Evolutionary conservation across 306 rosid species (phyloP).

Genomic region (Malus sylvestris): DNA sequence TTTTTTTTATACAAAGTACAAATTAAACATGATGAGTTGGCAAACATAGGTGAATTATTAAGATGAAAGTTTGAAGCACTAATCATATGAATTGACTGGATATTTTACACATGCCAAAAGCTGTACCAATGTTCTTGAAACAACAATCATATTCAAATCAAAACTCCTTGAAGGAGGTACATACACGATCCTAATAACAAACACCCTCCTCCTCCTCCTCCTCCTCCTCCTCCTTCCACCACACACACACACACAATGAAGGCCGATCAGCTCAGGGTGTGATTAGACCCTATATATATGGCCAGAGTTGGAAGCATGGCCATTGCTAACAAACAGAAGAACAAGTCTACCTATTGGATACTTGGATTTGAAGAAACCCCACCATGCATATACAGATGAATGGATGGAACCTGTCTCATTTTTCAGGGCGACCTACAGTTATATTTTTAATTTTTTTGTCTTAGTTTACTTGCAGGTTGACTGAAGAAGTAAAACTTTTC

Average conservation of each 20-base stretch:
- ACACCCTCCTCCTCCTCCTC: not conserved
- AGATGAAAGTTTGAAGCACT: slow-evolving; percentile 16
- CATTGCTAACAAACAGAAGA: slow-evolving; percentile 3
- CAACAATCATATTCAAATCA: slow-evolving; percentile 21
- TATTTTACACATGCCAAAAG: slow-evolving; percentile 29
- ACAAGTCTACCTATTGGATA: slow-evolving; percentile 31
- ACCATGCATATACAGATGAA: slow-evolving; percentile 14
- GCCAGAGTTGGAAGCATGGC: not conserved
- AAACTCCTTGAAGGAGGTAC: slow-evolving; percentile 11
- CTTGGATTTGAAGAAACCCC: slow-evolving; percentile 46
- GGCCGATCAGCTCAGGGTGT: not conserved
- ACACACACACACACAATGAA: not conserved
- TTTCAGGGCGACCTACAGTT: not conserved
- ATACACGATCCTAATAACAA: not conserved
- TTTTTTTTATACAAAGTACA: not conserved
- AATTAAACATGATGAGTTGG: not conserved
- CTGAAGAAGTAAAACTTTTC: slow-evolving; percentile 23
- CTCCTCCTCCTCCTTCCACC: too few species aligned
- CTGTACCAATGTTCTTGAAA: slow-evolving; percentile 40
- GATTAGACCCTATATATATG: not conserved
- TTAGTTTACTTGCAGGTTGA: not conserved
- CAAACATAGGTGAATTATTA: not conserved
- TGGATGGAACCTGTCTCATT: slow-evolving; percentile 25
- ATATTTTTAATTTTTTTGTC: not conserved
- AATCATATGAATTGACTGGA: slow-evolving; percentile 37